Evolutionary conservation across 2,329 filamentous ascomycete species (phyloP), one percentile per base, ranked within the genome.

Genomic region (Monilinia laxa): DNA sequence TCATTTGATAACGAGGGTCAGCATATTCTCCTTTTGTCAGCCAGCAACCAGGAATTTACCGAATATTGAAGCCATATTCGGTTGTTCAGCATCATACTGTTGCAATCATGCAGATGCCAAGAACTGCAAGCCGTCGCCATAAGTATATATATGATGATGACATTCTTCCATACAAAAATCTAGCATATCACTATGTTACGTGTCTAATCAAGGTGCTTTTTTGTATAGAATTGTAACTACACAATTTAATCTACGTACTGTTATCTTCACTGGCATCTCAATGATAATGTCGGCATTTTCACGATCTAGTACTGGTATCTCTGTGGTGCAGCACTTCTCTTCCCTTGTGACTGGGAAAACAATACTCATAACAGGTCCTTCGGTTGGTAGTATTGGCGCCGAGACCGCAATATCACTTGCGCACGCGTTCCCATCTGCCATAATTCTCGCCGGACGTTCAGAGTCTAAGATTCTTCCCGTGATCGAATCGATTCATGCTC

Each of bases 351-450:
- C 7, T 4, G n/a, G 28, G 28, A 52, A 40, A 28, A 52, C 23
- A 40, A 64, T 71, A 52, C 60, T 70, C 11, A 68, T 73, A 54
- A 73, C 70, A 9, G 69, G 70, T 35, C 64, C 71, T 0, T 67
- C 63, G 35, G 54, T 64, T 16, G 68, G 69, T 3, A 67, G 70
- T 25, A 65, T 73, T 31, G 70, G 71, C 12, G 69, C 69, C 9
- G 53, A 68, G 58, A 70, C 67, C 14, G 70, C 71, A 9, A 54
- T 71, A 55, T 62, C 68, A 31, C 67, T 75, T 58, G 74, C 75
- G 10, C 68, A 69, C 45, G 73, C 68, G 47, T 66, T 52, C 9
- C 68, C 72, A 18, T 45, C 57, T 18, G 55, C 28, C 11, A 55
- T 70, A 31, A 20, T 73, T 67, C 71, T 68, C 47, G 67, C 68